A percentile compares a stretch with the other conserved stretches of the same genome.
Evolutionary conservation across 139 green algal species (phyloP).

Genomic region (Nannochloris sp.): DNA sequence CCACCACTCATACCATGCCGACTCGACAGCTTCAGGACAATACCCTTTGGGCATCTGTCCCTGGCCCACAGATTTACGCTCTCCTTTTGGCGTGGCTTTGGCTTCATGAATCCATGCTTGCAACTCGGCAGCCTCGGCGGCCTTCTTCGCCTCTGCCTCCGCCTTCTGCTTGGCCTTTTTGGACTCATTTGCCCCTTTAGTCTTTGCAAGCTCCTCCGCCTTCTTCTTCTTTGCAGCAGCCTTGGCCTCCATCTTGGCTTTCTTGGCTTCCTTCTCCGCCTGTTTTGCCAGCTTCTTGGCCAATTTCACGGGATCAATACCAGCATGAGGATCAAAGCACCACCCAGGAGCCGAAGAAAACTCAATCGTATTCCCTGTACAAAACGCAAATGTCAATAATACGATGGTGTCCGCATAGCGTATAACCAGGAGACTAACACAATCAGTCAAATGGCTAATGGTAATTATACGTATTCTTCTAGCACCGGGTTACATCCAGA

Average conservation of each 20-base stretch:
- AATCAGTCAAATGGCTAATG: conserved; percentile 4
- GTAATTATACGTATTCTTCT: conserved; percentile 9
- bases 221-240: conserved; percentile 26
- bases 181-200: conserved; percentile 22
- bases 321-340: conserved; percentile 7
- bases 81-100: conserved; percentile 56
- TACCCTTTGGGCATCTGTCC: conserved; percentile 78
- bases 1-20: conserved; percentile 77
- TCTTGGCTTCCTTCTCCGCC: conserved; percentile 71
- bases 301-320: conserved; percentile 61
- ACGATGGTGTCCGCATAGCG: conserved; percentile 15
- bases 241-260: conserved; percentile 39
- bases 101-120: conserved; percentile 41
- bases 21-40: conserved; percentile 65
- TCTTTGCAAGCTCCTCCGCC: conserved; percentile 18
- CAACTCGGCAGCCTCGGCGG: conserved; percentile 62
- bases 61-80: conserved; percentile 70
- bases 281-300: conserved; percentile 57
- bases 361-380: not conserved
- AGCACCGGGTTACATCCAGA: conserved; percentile 15
- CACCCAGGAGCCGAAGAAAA: not conserved
- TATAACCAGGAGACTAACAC: conserved; percentile 20
- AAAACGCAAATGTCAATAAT: not conserved
- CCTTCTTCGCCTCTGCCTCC: conserved; percentile 74
- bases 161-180: conserved; percentile 70